phyloP scores from a whole-genome alignment of 2,329 filamentous ascomycete genomes.

The Ophioceras dolichostomum region DNA sequence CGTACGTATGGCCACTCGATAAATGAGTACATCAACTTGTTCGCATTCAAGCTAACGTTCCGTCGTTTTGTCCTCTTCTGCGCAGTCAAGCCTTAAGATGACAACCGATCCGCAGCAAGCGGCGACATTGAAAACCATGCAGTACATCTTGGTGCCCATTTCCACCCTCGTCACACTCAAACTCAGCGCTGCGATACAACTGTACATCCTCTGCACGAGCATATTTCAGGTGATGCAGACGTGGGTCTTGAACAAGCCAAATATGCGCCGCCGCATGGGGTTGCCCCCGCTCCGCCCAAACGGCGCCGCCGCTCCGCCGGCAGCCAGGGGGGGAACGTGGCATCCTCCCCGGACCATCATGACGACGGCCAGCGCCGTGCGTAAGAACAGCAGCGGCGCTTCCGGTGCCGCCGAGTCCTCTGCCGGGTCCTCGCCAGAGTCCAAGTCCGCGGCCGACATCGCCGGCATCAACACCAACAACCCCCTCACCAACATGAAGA shows the following conservation, averaged over 20 bases:
- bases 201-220: conserved; percentile 44
- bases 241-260: conserved; percentile 24
- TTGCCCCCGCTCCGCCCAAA: conserved; percentile 19
- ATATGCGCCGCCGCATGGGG: conserved; percentile 23
- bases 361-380: conserved; percentile 9
- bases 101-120: conserved; percentile 18
- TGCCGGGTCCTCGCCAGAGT: no score
- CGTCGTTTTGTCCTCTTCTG: background rate
- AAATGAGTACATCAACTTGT: no score
- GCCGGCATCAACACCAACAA: background rate
- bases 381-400: no score
- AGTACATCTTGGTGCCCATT: conserved; percentile 20
- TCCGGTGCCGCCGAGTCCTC: no score
- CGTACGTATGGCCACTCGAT: no score
- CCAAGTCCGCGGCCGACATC: background rate
- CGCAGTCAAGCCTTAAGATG: conserved; percentile 18
- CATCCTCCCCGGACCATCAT: conserved; percentile 18
- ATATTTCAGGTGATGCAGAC: conserved; percentile 27
- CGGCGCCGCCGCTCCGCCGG: background rate
- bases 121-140: conserved; percentile 17
- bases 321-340: conserved; percentile 8
- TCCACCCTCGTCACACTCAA: conserved; percentile 30
- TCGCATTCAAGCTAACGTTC: no score
- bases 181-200: conserved; percentile 37
- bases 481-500: conserved; percentile 2